phyloP scores from a whole-genome alignment of 2,329 filamentous ascomycete species.

The Trichocomaceae sp. region DNA sequence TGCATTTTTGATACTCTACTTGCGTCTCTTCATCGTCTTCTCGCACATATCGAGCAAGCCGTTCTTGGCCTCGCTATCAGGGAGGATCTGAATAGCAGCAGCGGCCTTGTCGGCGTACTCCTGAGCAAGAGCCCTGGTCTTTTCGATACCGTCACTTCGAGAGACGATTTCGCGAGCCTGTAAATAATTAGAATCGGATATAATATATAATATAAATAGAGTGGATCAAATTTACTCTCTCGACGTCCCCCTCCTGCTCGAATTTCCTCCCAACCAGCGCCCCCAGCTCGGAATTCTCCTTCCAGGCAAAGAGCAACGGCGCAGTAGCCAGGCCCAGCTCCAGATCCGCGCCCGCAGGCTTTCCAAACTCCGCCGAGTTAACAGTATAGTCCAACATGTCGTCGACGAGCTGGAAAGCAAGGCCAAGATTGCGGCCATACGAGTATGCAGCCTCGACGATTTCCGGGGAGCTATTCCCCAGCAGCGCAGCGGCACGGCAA shows the following conservation, averaged over 20 bases:
- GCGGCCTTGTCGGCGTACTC: constrained; percentile 87
- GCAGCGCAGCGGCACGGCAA: constrained; percentile 78
- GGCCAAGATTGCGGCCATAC: constrained; percentile 86
- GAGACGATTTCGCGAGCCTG: constrained; percentile 83
- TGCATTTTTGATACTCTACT: constrained; percentile 44
- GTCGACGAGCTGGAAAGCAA: constrained; percentile 96
- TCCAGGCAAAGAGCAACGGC: constrained; percentile 92
- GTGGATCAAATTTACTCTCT: constrained; percentile 54
- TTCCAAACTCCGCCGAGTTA: constrained; percentile 76
- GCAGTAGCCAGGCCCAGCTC: constrained; percentile 91
- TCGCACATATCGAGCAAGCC: constrained; percentile 89
- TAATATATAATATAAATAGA: not conserved
- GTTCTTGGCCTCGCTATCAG: constrained; percentile 88
- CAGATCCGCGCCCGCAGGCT: constrained; percentile 88
- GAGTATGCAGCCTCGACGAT: constrained; percentile 86
- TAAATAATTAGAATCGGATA: not conserved
- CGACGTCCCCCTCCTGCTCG: constrained; percentile 71
- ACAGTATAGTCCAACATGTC: constrained; percentile 97
- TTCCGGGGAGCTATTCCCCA: constrained; percentile 67
- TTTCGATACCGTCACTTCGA: constrained; percentile 78
- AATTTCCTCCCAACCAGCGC: constrained; percentile 90
- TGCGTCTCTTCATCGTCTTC: constrained; percentile 82
- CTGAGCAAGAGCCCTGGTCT: constrained; percentile 82
- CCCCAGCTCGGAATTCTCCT: constrained; percentile 75
- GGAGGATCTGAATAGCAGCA: constrained; percentile 73